phyloP scores from a whole-genome alignment of 1,139 yeast genomes.

The Hansenula lynferdii region DNA sequence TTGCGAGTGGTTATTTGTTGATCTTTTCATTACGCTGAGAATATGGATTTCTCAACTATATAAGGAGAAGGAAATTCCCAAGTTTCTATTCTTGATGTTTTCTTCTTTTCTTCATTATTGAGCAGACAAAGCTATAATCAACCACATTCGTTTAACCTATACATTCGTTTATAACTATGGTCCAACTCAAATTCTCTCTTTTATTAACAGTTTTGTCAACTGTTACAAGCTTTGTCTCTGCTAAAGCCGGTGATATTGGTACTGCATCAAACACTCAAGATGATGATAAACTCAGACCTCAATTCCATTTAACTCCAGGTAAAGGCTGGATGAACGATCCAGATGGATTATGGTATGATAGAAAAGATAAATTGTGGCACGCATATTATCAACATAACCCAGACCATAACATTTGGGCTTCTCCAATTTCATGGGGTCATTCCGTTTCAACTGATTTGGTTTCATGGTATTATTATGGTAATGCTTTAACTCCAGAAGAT shows the following conservation, averaged over 20 bases:
- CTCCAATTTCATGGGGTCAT: slow-evolving; percentile 33
- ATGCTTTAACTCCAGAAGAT: slow-evolving; percentile 26
- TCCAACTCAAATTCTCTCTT: slow-evolving; percentile 2
- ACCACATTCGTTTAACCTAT: background rate
- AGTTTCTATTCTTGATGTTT: background rate
- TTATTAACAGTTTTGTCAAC: background rate
- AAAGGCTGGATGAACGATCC: slow-evolving; percentile 27
- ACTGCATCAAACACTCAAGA: background rate
- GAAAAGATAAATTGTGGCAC: slow-evolving; percentile 23
- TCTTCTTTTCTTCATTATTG: background rate
- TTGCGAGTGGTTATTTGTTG: too few relatives aligned
- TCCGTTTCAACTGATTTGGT: slow-evolving; percentile 29
- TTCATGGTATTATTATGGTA: slow-evolving; percentile 28
- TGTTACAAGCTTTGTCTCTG: background rate
- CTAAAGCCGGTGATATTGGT: slow-evolving; percentile 1
- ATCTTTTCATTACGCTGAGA: too few relatives aligned
- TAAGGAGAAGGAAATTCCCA: background rate
- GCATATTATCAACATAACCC: slow-evolving; percentile 33
- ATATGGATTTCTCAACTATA: background rate
- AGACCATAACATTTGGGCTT: slow-evolving; percentile 24
- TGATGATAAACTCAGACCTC: slow-evolving; percentile 14
- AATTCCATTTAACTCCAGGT: slow-evolving; percentile 20
- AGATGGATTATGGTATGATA: slow-evolving; percentile 24
- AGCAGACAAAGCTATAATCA: background rate
- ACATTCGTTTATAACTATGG: too few relatives aligned